Base-by-base conservation (phyloP, 108 stramenopile genomes). In the Cyclotella choctawhatcheeana region DNA sequence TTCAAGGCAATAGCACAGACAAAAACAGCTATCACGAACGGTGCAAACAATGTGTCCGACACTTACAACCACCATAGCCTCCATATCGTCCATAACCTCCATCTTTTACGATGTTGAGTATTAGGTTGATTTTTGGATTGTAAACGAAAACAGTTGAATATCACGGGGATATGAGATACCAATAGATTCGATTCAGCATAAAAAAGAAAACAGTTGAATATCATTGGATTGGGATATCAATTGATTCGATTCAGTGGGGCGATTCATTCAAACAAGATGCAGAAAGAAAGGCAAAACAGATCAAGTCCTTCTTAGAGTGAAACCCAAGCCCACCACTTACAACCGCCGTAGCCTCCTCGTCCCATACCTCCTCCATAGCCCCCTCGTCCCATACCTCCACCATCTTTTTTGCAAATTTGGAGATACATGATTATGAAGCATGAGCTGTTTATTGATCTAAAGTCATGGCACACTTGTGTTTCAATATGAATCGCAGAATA, bases 51-150 rank as follows among this genome's bases (percentile, higher is more conserved):
- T 8, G 37, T 40, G 37, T 6, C 37, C 37, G 37, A 40, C 12
- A 6, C 12, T 40, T 40, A 8, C 12, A 40, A 6, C 37, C 37
- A 40, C 8, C 37, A 12, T 6, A 8, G 31, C 58, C 45, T 20
- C 34, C 25, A 17, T 24, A 29, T 22, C 66, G 34, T 1, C 64
- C 67, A 40, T 73, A 73, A 29, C 71, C 62, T 53, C 71, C 63
- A 31, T 30, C 47, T 29, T 51, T 40, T 18, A 51, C 3, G 21
- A 54, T 25, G 53, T 29, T 29, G 53, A 54, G n/a, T n/a, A n/a
- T n/a, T n/a, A n/a, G n/a, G n/a, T n/a, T n/a, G n/a, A n/a, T n/a
- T n/a, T n/a, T n/a, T n/a, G n/a, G n/a, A n/a, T n/a, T n/a, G n/a
- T n/a, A 4, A 17, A 50, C 18, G 48, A 17, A n/a, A 50, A 50